These are phyloP conservation scores for Gaeumannomyces tritici DNA, from an alignment of 2,329 filamentous ascomycete species.

Conservation along the genomic window DNA sequence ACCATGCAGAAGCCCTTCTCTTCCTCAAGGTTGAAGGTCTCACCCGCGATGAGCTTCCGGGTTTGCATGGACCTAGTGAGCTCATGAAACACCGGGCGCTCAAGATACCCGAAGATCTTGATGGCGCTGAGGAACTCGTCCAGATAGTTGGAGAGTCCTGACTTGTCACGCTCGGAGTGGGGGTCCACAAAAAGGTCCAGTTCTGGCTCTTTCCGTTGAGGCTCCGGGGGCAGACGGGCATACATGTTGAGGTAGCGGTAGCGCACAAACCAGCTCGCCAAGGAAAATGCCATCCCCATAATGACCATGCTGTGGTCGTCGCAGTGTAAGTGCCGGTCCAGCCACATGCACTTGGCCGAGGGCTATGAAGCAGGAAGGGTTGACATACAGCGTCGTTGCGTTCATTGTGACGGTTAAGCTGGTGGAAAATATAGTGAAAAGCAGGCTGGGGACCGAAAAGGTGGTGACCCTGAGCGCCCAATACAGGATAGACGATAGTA, in stretches of 20 bases:
- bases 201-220: slow-evolving; percentile 90
- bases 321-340: neutral
- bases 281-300: slow-evolving; percentile 66
- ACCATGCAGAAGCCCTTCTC: slow-evolving; percentile 98
- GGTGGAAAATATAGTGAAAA: slow-evolving; percentile 84
- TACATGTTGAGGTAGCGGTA: slow-evolving; percentile 98
- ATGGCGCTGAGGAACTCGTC: slow-evolving; percentile 98
- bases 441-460: slow-evolving; percentile 78
- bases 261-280: slow-evolving; percentile 83
- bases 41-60: slow-evolving; percentile 86
- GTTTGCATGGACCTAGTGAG: slow-evolving; percentile 98
- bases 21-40: slow-evolving; percentile 90
- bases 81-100: slow-evolving; percentile 94
- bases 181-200: slow-evolving; percentile 92
- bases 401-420: slow-evolving; percentile 98
- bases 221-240: slow-evolving; percentile 82
- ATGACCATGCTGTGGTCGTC: slow-evolving; percentile 56
- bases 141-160: slow-evolving; percentile 87
- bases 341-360: neutral
- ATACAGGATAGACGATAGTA: slow-evolving; percentile 54
- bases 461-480: slow-evolving; percentile 79
- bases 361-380: slow-evolving; percentile 3
- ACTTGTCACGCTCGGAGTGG: slow-evolving; percentile 81
- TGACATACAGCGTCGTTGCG: slow-evolving; percentile 76
- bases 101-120: slow-evolving; percentile 96